These are phyloP conservation scores for Syncephalastrum contaminatum DNA, from an alignment of 371 early-diverging fungal species.

Conservation along the genomic window DNA sequence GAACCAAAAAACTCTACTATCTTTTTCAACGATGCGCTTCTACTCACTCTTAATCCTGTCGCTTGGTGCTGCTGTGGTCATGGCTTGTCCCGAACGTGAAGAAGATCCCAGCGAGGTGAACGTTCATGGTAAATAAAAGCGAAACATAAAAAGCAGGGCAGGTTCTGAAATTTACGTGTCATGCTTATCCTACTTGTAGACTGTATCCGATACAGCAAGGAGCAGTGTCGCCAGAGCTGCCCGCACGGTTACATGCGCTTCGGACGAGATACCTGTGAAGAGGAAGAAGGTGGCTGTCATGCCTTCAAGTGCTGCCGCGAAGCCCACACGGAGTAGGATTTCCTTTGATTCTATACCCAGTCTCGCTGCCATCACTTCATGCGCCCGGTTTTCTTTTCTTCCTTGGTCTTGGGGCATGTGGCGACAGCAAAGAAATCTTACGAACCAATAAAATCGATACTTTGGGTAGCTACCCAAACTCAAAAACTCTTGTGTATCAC, in stretches of 20 bases:
- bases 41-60: no score
- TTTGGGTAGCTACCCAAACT: no score
- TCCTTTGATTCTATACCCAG: no score
- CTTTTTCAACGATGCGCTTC: no score
- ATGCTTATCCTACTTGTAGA: background rate
- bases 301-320: slow-evolving; percentile 1
- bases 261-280: background rate
- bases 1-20: no score
- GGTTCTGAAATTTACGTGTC: no score
- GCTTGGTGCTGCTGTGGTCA: background rate
- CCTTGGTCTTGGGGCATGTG: no score
- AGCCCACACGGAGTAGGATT: background rate
- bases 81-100: slow-evolving; percentile 3
- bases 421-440: no score
- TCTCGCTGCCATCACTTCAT: no score
- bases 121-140: background rate
- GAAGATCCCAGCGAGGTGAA: slow-evolving; percentile 3
- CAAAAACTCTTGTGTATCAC: no score
- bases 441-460: no score
- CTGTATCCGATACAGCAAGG: background rate
- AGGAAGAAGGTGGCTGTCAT: background rate
- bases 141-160: background rate
- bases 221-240: background rate
- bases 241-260: background rate
- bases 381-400: no score